Percentiles rank a stretch among this genome's conserved stretches.
Conservation (phyloP, 2,329 filamentous ascomycete genomes). For the Gaeumannomyces tritici region DNA sequence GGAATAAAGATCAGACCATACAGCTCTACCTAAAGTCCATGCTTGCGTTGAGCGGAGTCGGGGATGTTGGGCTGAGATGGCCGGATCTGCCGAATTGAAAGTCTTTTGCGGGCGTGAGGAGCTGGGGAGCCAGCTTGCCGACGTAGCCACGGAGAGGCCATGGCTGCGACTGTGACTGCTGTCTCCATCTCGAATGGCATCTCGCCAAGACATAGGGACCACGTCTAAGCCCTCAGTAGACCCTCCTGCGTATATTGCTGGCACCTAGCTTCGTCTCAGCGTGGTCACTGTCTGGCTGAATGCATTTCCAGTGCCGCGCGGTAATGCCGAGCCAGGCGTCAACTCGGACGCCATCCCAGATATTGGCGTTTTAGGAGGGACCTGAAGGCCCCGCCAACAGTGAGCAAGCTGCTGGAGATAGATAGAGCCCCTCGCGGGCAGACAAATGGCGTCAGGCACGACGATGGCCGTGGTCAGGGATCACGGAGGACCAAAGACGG, state of each 20-base stretch:
- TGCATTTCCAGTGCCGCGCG: no score
- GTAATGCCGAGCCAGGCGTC: background rate
- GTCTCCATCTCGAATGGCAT: no score
- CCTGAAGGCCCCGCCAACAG: background rate
- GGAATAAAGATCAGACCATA: background rate
- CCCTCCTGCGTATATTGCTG: background rate
- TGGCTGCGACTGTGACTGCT: no score
- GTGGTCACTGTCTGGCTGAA: background rate
- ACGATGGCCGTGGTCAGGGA: background rate
- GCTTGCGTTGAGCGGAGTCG: no score
- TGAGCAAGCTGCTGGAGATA: background rate
- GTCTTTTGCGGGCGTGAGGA: background rate
- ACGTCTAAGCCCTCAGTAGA: background rate
- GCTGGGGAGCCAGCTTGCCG: background rate
- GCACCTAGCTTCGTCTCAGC: background rate
- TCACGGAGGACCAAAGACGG: background rate
- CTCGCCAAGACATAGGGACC: no score
- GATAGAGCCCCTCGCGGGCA: background rate
- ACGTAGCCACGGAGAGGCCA: background rate
- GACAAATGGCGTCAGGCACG: background rate
- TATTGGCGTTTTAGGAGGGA: background rate
- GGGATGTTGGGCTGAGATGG: background rate
- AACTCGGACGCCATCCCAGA: background rate
- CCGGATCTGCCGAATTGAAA: background rate
- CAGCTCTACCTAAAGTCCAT: background rate